Evolutionary conservation across 2,329 filamentous ascomycete species (phyloP).

Genomic region (Verticillium isaacii): DNA sequence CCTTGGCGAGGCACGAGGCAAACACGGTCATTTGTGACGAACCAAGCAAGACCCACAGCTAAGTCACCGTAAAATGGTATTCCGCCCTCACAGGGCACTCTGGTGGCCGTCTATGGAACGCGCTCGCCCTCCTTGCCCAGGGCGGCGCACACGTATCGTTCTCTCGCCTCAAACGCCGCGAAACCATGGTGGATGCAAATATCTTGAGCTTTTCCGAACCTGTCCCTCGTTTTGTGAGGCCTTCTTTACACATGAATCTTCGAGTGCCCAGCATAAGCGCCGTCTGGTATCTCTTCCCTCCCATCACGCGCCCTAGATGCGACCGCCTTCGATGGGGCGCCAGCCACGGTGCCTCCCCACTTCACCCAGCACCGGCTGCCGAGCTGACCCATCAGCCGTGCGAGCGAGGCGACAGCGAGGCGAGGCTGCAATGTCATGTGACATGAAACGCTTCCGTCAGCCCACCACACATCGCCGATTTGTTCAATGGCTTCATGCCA

Average conservation of each 20-base stretch:
- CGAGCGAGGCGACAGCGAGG: background rate
- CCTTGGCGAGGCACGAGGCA: background rate
- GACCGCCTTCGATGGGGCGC: background rate
- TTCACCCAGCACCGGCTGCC: background rate
- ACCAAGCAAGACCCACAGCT: background rate
- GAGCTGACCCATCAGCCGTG: background rate
- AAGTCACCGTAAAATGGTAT: background rate
- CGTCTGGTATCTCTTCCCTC: background rate
- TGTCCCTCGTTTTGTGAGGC: background rate
- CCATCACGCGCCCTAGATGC: background rate
- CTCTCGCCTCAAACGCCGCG: background rate
- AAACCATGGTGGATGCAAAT: background rate
- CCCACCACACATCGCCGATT: background rate
- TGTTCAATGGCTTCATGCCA: background rate
- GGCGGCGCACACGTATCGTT: background rate
- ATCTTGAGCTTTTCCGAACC: background rate
- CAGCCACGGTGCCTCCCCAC: background rate
- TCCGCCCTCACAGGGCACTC: background rate
- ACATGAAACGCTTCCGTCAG: background rate
- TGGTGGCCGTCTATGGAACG: background rate
- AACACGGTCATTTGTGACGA: too few relatives aligned
- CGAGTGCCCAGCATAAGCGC: background rate
- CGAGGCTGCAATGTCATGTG: constrained; percentile 2
- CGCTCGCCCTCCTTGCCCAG: background rate
- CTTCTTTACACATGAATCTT: background rate